A percentile compares a stretch with the other conserved stretches of the same genome.
Evolutionary conservation across 148 eudicot genomes (phyloP).

Genomic region (Dianthus caryophyllus): DNA sequence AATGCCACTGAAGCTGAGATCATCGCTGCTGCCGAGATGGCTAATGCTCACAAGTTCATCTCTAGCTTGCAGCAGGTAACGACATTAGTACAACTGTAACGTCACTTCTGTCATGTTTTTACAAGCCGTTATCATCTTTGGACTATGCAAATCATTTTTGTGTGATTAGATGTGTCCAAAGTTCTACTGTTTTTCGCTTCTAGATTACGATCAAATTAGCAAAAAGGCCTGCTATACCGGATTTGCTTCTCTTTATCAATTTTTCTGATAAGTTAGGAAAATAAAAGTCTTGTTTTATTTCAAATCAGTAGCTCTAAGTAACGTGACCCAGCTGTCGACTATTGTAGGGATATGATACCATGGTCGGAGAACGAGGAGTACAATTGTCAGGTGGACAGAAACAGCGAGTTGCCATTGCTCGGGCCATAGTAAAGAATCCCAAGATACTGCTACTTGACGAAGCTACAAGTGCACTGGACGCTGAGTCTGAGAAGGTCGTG

Average conservation of each 20-base stretch:
- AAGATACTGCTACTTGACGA: conserved; percentile 13
- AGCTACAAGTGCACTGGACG: conserved; percentile 16
- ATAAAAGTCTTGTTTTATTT: too few species aligned
- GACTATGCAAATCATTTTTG: too few species aligned
- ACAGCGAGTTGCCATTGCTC: conserved; percentile 18
- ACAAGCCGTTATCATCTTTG: too few species aligned
- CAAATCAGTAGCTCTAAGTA: not conserved
- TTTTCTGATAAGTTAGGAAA: too few species aligned
- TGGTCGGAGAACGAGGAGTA: conserved; percentile 17
- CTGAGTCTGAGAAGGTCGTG: conserved; percentile 16
- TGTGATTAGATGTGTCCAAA: too few species aligned
- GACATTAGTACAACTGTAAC: too few species aligned
- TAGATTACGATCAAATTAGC: too few species aligned
- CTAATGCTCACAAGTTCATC: conserved; percentile 19
- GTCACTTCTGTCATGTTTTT: too few species aligned
- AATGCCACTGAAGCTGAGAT: conserved; percentile 16
- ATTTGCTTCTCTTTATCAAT: too few species aligned
- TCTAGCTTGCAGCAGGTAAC: conserved; percentile 17
- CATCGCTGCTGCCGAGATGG: conserved; percentile 13
- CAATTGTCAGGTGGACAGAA: conserved; percentile 15
- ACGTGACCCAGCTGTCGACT: too few species aligned
- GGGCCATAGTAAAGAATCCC: conserved; percentile 17
- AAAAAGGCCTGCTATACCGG: too few species aligned
- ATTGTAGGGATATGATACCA: conserved; percentile 13
- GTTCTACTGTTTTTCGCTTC: too few species aligned